Conservation (phyloP, 2,329 filamentous ascomycete species). For the Exserohilum turcica region DNA sequence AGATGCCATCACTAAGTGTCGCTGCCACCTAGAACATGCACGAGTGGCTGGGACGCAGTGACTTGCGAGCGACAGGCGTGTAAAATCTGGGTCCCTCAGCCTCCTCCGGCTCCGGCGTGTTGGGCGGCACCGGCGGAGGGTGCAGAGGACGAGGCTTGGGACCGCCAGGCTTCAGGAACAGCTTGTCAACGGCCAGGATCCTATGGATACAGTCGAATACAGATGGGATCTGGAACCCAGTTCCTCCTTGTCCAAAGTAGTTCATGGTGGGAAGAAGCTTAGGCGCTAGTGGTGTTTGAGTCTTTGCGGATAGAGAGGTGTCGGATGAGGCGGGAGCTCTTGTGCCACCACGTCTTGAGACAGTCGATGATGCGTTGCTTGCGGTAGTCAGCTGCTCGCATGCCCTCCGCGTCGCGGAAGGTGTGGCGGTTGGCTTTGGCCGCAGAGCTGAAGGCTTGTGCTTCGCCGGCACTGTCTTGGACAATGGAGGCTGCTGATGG, state of each 20-base stretch:
- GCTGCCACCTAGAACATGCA: no score
- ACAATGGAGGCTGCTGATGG: slow-evolving; percentile 17
- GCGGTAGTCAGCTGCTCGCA: slow-evolving; percentile 29
- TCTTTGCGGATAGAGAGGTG: slow-evolving; percentile 16
- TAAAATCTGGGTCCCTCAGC: background rate
- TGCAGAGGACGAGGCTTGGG: background rate
- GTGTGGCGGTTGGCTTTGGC: slow-evolving; percentile 30
- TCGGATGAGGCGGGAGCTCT: slow-evolving; percentile 23
- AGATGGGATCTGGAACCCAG: no score
- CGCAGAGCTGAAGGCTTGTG: slow-evolving; percentile 20
- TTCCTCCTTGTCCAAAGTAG: no score
- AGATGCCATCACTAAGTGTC: background rate
- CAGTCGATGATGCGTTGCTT: slow-evolving; percentile 25
- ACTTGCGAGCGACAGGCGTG: background rate
- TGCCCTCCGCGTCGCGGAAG: slow-evolving; percentile 33
- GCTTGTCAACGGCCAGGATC: no score
- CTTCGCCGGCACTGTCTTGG: slow-evolving; percentile 29
- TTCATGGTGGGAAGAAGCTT: background rate
- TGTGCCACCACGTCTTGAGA: slow-evolving; percentile 32
- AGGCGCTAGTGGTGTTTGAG: background rate
- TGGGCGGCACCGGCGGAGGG: background rate
- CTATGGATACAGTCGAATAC: no score
- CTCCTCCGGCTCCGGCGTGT: background rate
- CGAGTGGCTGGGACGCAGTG: no score
- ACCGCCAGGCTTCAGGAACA: background rate